phyloP scores from a whole-genome alignment of 495 filamentous ascomycete genomes.

The Amorphotheca resinae region DNA sequence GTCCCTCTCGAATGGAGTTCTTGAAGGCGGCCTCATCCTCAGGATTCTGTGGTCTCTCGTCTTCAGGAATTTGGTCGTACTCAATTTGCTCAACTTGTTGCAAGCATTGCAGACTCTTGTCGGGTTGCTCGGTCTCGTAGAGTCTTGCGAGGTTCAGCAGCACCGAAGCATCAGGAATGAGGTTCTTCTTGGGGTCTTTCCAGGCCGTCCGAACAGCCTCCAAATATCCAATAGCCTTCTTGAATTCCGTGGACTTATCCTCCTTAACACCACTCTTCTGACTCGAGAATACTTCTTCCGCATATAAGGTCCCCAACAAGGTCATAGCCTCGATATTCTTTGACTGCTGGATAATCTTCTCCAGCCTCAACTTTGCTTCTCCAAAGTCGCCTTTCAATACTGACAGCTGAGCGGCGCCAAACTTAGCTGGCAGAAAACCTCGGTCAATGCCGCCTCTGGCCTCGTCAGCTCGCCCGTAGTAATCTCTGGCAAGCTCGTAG shows the following conservation, averaged over 20 bases:
- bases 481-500: slow-evolving; percentile 56
- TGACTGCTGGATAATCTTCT: slow-evolving; percentile 78
- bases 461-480: slow-evolving; percentile 77
- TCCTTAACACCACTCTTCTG: slow-evolving; percentile 64
- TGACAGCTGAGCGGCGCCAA: slow-evolving; percentile 79
- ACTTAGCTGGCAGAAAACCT: slow-evolving; percentile 84
- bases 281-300: slow-evolving; percentile 81
- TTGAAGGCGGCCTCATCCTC: slow-evolving; percentile 49
- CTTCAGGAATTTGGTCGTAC: slow-evolving; percentile 55
- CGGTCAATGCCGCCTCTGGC: slow-evolving; percentile 77
- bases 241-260: slow-evolving; percentile 69
- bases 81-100: slow-evolving; percentile 83
- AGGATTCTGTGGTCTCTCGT: slow-evolving; percentile 49
- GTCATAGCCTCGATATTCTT: slow-evolving; percentile 88
- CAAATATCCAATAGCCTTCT: slow-evolving; percentile 69
- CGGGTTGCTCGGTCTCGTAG: slow-evolving; percentile 73
- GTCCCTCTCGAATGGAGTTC: slow-evolving; percentile 50
- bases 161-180: slow-evolving; percentile 71
- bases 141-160: slow-evolving; percentile 82
- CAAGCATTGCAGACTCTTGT: slow-evolving; percentile 83
- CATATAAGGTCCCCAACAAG: slow-evolving; percentile 76
- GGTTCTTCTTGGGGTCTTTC: slow-evolving; percentile 75
- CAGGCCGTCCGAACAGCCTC: slow-evolving; percentile 78
- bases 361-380: slow-evolving; percentile 83
- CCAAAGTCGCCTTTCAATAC: slow-evolving; percentile 73